Conservation (phyloP, 768 basidiomycete species). For the Tricholomella constricta region DNA sequence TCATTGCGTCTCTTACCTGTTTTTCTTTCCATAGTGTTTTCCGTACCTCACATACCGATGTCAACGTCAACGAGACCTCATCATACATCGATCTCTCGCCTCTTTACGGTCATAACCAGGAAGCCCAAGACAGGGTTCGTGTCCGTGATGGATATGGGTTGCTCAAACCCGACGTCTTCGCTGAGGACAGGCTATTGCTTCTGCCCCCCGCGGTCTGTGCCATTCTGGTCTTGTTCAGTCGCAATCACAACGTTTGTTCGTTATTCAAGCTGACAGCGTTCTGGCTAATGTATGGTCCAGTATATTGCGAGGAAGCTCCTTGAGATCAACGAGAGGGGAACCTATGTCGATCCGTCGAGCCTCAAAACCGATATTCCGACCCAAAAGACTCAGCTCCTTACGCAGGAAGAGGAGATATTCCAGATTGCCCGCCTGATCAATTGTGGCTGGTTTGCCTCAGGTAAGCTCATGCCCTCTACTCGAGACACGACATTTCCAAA, state of each 20-base stretch:
- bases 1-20: neutral
- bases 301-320: constrained; percentile 78
- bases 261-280: neutral
- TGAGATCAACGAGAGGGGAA: constrained; percentile 79
- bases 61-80: constrained; percentile 79
- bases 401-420: constrained; percentile 81
- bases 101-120: constrained; percentile 75
- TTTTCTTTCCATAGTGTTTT: constrained; percentile 57
- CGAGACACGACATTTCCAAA: constrained; percentile 4
- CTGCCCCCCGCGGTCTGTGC: constrained; percentile 79
- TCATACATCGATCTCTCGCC: constrained; percentile 86
- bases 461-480: constrained; percentile 26
- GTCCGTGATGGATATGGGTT: constrained; percentile 64
- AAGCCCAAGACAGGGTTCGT: constrained; percentile 57
- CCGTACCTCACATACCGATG: constrained; percentile 71
- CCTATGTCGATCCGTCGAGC: constrained; percentile 55
- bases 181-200: constrained; percentile 75
- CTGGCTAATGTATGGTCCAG: constrained; percentile 35
- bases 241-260: constrained; percentile 80
- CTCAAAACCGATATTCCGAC: constrained; percentile 40
- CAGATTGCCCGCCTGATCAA: constrained; percentile 79
- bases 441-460: constrained; percentile 74
- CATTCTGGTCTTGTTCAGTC: constrained; percentile 81
- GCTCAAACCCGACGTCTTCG: constrained; percentile 71
- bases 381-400: constrained; percentile 36